phyloP scores from a whole-genome alignment of 73 alveolate genomes.

The Paramecium primaurelia region DNA sequence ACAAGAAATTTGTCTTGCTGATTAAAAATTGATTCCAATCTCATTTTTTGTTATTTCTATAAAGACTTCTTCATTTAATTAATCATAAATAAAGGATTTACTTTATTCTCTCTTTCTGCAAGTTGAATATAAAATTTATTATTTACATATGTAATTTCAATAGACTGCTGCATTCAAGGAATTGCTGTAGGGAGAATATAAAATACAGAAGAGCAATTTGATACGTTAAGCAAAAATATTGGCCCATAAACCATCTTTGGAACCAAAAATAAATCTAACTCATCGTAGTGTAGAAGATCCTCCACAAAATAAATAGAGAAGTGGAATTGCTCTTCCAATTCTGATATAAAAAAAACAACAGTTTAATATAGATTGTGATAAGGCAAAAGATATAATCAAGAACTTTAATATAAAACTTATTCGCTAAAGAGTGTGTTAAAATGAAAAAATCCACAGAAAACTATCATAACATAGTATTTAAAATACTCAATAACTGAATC shows the following conservation, averaged over 20 bases:
- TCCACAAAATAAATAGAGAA: not conserved
- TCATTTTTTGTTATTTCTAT: not conserved
- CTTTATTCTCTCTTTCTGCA: not conserved
- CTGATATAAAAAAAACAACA: not conserved
- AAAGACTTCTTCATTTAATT: not conserved
- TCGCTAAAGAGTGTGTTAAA: not conserved
- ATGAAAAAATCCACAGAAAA: not conserved
- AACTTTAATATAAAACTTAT: slow-evolving; percentile 10
- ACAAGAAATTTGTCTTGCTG: not conserved
- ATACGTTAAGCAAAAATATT: not conserved
- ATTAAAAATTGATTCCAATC: not conserved
- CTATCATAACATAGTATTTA: not conserved
- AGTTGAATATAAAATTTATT: not conserved
- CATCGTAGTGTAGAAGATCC: not conserved
- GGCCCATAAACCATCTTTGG: not conserved
- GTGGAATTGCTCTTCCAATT: not conserved
- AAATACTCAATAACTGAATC: not conserved
- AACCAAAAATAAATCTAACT: not conserved
- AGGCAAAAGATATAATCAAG: not conserved
- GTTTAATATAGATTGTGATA: not conserved
- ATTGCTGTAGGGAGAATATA: not conserved
- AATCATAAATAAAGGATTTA: not conserved
- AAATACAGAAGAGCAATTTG: not conserved
- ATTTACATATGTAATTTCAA: slow-evolving; percentile 1
- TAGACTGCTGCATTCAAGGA: slow-evolving; percentile 46